Conservation (phyloP, 495 filamentous ascomycete genomes). For the Delitschia confertaspora region DNA sequence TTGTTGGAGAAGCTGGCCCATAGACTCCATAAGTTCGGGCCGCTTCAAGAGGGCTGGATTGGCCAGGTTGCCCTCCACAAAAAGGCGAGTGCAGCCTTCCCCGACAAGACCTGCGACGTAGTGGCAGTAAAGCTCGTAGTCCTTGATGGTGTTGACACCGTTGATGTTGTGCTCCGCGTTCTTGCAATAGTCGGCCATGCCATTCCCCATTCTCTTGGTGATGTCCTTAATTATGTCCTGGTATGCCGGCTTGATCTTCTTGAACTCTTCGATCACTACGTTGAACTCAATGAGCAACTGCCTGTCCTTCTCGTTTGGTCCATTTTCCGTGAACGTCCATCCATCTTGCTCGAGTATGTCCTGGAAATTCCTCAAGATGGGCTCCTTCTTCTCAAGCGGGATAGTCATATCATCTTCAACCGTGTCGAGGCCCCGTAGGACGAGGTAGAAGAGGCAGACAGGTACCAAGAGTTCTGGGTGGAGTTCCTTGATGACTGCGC, state of each 20-base stretch:
- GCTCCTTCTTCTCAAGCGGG: slow-evolving; percentile 69
- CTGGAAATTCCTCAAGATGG: slow-evolving; percentile 73
- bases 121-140: slow-evolving; percentile 94
- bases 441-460: slow-evolving; percentile 86
- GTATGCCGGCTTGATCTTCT: slow-evolving; percentile 80
- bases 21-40: slow-evolving; percentile 75
- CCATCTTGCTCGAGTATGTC: slow-evolving; percentile 68
- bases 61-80: slow-evolving; percentile 79
- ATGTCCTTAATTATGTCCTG: slow-evolving; percentile 87
- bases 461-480: slow-evolving; percentile 89
- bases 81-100: slow-evolving; percentile 82
- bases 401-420: slow-evolving; percentile 99
- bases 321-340: slow-evolving; percentile 81
- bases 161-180: slow-evolving; percentile 70
- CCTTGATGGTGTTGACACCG: slow-evolving; percentile 71
- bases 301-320: slow-evolving; percentile 88
- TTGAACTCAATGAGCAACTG: slow-evolving; percentile 88
- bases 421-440: slow-evolving; percentile 83
- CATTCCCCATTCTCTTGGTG: slow-evolving; percentile 89
- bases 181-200: slow-evolving; percentile 90
- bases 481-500: slow-evolving; percentile 86
- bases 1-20: slow-evolving; percentile 97
- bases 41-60: slow-evolving; percentile 76
- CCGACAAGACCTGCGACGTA: slow-evolving; percentile 97
- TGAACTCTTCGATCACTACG: slow-evolving; percentile 75